phyloP scores from a whole-genome alignment of 2,329 filamentous ascomycete genomes.

The Onygena corvina region DNA sequence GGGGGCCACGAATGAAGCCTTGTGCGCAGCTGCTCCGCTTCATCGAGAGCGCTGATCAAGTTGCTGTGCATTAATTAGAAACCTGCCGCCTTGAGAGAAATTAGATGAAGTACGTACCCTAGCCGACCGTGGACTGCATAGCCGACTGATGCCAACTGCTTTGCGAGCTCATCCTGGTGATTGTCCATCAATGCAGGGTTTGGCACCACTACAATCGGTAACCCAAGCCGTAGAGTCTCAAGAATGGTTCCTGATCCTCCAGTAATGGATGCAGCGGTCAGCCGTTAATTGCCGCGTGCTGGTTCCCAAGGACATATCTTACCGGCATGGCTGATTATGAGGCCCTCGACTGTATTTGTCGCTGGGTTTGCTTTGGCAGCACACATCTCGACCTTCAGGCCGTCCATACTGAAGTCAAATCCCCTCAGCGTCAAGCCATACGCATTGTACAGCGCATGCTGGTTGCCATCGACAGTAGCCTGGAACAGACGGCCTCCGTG shows the following conservation, averaged over 20 bases:
- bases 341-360: slow-evolving; percentile 41
- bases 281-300: background rate
- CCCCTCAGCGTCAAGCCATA: slow-evolving; percentile 44
- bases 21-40: slow-evolving; percentile 34
- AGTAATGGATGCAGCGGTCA: background rate
- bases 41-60: slow-evolving; percentile 36
- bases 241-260: slow-evolving; percentile 81
- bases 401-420: slow-evolving; percentile 54
- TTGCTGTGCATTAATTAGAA: background rate
- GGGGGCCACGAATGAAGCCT: slow-evolving; percentile 39
- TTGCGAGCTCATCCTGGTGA: slow-evolving; percentile 79
- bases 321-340: slow-evolving; percentile 87
- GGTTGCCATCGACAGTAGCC: slow-evolving; percentile 21
- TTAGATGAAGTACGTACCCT: slow-evolving; percentile 40
- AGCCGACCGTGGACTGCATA: slow-evolving; percentile 64
- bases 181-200: slow-evolving; percentile 75
- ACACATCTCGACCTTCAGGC: slow-evolving; percentile 49
- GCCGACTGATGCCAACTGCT: slow-evolving; percentile 58
- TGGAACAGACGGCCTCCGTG: slow-evolving; percentile 48
- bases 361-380: slow-evolving; percentile 38
- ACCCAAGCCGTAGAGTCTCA: slow-evolving; percentile 59
- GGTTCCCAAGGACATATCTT: slow-evolving; percentile 19
- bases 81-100: background rate
- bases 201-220: slow-evolving; percentile 78
- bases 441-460: slow-evolving; percentile 17